Conservation (phyloP, 176 grass and related monocot genomes). For the Oropetium thomaeum region DNA sequence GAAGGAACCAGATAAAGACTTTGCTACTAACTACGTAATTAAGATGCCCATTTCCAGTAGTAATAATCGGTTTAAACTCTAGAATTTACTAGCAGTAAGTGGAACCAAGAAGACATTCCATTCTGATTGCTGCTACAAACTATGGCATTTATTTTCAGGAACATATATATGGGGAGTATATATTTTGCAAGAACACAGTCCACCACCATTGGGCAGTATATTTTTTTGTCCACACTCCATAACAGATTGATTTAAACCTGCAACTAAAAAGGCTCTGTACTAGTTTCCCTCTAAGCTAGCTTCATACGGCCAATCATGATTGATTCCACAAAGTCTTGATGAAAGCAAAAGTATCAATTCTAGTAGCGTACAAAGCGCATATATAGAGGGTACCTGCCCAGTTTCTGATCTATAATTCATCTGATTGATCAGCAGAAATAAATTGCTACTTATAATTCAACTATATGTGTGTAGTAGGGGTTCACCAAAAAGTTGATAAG, state of each 20-base stretch:
- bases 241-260: not conserved
- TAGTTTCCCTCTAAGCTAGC: not conserved
- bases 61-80: constrained; percentile 6
- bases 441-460: constrained; percentile 3
- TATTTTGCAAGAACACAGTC: no score
- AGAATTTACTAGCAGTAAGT: not conserved
- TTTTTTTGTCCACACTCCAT: no score
- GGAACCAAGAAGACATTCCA: no score
- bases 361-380: not conserved
- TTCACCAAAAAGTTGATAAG: constrained; percentile 45
- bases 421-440: constrained; percentile 20
- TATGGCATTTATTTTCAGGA: no score
- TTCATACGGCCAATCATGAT: not conserved
- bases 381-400: not conserved
- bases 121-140: no score
- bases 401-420: not conserved
- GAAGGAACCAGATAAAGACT: constrained; percentile 46
- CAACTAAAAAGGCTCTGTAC: not conserved
- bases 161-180: no score
- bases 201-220: no score
- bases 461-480: constrained; percentile 5
- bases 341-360: not conserved
- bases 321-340: not conserved
- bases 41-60: constrained; percentile 36
- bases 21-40: no score